Evolutionary conservation across 345 rosid species (phyloP).

Genomic region (Eucalyptus pauciflora): DNA sequence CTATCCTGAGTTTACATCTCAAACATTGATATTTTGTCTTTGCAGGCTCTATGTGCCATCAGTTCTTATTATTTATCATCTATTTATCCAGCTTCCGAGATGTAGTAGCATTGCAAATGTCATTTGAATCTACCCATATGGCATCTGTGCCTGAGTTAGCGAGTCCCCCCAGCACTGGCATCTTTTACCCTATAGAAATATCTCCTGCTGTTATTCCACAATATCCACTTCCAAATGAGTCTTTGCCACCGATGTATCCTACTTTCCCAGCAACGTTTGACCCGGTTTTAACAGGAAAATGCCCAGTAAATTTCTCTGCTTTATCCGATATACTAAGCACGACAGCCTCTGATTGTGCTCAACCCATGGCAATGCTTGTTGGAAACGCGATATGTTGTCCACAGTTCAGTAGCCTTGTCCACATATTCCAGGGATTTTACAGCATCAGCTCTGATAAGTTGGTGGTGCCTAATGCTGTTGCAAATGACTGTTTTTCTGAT

Average conservation of each 20-base stretch:
- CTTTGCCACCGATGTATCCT: conserved; percentile 80
- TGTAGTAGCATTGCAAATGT: conserved; percentile 28
- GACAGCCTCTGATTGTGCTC: conserved; percentile 82
- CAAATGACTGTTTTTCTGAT: conserved; percentile 96
- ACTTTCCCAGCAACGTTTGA: conserved; percentile 67
- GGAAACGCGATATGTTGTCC: conserved; percentile 97
- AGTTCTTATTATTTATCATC: conserved; percentile 41
- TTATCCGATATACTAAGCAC: conserved; percentile 48
- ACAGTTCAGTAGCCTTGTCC: conserved; percentile 75
- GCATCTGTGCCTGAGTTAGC: conserved; percentile 48
- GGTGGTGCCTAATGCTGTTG: conserved; percentile 57
- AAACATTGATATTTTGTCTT: background rate
- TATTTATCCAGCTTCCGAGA: conserved; percentile 68
- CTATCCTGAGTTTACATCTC: background rate
- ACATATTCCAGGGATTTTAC: conserved; percentile 66
- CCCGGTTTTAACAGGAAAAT: conserved; percentile 81
- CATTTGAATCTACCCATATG: conserved; percentile 27
- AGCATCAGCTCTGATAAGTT: conserved; percentile 48
- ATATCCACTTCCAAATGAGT: conserved; percentile 38
- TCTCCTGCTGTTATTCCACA: conserved; percentile 79
- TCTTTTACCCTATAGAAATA: conserved; percentile 83
- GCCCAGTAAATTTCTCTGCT: conserved; percentile 76
- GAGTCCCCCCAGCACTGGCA: conserved; percentile 54
- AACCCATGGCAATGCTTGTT: conserved; percentile 66
- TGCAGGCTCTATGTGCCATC: conserved; percentile 51